phyloP scores from a whole-genome alignment of 2,329 filamentous ascomycete species.

The Myriosclerotinia scirpicola region DNA sequence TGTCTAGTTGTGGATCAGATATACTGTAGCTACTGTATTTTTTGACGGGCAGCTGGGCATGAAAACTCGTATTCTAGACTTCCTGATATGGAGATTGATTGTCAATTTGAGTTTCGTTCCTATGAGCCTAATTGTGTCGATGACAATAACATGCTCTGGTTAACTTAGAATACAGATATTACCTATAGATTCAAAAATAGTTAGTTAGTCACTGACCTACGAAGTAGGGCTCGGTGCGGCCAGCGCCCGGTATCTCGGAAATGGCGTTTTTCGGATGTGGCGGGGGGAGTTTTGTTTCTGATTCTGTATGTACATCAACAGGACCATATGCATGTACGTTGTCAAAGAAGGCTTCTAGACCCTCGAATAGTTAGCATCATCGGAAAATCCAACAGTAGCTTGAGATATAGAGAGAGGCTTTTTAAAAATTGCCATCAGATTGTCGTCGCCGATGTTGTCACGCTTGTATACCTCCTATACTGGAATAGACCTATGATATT shows the following conservation, averaged over 20 bases:
- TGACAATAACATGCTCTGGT: no score
- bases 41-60: slow-evolving; percentile 9
- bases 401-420: neutral
- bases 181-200: no score
- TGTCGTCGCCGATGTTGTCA: neutral
- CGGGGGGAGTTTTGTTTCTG: slow-evolving; percentile 1
- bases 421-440: neutral
- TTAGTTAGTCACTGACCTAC: neutral
- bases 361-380: neutral
- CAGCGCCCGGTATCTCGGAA: slow-evolving; percentile 8
- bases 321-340: neutral
- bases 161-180: no score
- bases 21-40: neutral
- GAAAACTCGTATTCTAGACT: slow-evolving; percentile 11
- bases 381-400: neutral
- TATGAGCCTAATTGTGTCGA: no score
- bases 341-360: neutral
- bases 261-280: slow-evolving; percentile 2
- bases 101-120: neutral
- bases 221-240: neutral
- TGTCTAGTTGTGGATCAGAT: slow-evolving; percentile 7
- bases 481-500: neutral
- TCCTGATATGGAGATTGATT: slow-evolving; percentile 13
- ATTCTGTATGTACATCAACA: neutral
- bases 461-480: neutral